Evolutionary conservation across 768 basidiomycete species (phyloP), one percentile per base, ranked within the genome.

Genomic region (Boletus sp.): DNA sequence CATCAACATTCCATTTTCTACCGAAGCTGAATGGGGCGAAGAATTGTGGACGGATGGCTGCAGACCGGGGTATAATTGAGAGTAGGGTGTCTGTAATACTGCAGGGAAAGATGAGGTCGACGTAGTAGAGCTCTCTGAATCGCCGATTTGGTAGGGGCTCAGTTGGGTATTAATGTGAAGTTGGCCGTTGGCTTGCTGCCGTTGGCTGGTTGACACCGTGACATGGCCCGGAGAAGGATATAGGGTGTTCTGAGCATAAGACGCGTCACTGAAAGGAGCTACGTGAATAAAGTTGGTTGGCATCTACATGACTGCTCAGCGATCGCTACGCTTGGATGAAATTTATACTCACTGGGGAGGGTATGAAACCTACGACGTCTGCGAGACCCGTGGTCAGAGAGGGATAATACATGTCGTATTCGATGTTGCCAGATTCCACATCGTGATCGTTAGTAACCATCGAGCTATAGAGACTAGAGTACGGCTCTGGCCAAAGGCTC

Each of bases 121-220:
- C 0, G 64, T 37, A 5, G 66, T 58, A 33, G 68, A 70, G 12
- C 32, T 47, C 1, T 54, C 64, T 9, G 56, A 32, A 32, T 66
- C 68, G 29, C 48, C 35, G 7, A 46, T 24, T 15, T 17, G 56
- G 42, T 10, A 41, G 20, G 40, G 12, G 28, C 18, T 40, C 39
- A 70, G 32, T 42, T 57, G 56, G 4, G 69, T 71, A 30, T 67
- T 1, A 7, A 70, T 58, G 12, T 55, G 41, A 40, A 70, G 70
- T 10, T n/a, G 57, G 12, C 47, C 57, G 35, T 37, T 56, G 18
- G 3, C 18, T 33, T 51, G 64, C 8, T 54, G 60, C 10, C 55
- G 58, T 33, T 57, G 60, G 24, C 24, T 46, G 24, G 15, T 32
- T 28, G 55, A 4, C 12, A 39, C n/a, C n/a, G n/a, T n/a, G n/a